Base-by-base conservation (phyloP, 1,284 basidiomycete species). In the Anthracocystis panici-leucophaei region DNA sequence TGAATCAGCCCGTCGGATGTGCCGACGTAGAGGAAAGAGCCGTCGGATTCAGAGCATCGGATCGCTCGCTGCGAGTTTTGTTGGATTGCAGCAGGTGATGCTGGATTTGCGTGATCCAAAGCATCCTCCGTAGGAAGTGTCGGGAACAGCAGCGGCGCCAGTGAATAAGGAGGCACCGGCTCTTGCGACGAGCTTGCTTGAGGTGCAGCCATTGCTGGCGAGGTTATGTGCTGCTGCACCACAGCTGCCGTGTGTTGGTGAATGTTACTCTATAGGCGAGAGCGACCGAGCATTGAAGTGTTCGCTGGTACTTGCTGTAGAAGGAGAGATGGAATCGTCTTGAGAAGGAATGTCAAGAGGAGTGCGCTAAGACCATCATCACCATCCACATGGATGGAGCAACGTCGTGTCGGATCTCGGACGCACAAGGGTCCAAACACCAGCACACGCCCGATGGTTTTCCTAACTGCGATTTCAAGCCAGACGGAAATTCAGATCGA, bases 1-100 rank as follows among this genome's bases (percentile, higher is more conserved):
- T 77, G 71, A 29, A 80, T 57, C 20, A 60, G 16, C 8, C 80
- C 80, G 50, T 82, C 73, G 21, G 75, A 75, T 12, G 77, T 65
- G 49, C 79, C 80, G 40, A 81, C 46, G 54, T 81, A 81, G 35
- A 82, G 72, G 33, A 76, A 57, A 18, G 54, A 44, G 33, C 64
- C 68, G 40, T 75, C 68, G 20, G 64, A 60, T 45, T 75, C 62
- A 23, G 70, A 50, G 66, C 78, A 71, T 51, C 75, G 66, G 27
- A 77, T 57, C 33, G 77, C 41, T 48, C 61, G 21, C 46, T 72
- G 75, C 25, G 56, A 29, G n/a, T 50, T 75, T 23, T 53, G 61
- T 33, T 75, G 72, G 29, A 76, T 64, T 16, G 66, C 76, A 40
- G 73, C 72, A 11, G 79, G 77, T 1, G 79, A 81, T 0, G 65